phyloP scores from a whole-genome alignment of 1,284 basidiomycete species.

The Acaromyces ingoldii region DNA sequence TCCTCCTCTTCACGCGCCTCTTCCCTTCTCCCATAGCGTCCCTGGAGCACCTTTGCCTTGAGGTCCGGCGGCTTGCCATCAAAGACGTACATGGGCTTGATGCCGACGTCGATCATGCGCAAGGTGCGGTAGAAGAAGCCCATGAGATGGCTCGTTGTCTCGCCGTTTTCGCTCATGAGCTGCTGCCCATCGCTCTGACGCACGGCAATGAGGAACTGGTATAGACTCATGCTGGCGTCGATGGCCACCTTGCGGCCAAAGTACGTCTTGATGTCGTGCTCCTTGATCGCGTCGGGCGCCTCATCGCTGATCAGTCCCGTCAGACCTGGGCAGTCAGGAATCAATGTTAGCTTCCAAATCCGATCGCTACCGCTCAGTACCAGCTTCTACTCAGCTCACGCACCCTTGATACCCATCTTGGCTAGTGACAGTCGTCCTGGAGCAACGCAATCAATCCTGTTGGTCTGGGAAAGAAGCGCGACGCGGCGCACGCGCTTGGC shows the following conservation, averaged over 20 bases:
- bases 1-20: constrained; percentile 91
- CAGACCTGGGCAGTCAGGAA: too few relatives aligned
- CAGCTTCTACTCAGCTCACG: too few relatives aligned
- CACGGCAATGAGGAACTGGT: constrained; percentile 94
- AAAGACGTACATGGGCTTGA: constrained; percentile 97
- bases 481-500: too few relatives aligned
- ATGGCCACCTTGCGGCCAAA: constrained; percentile 95
- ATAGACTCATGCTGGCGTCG: constrained; percentile 61
- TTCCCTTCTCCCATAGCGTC: constrained; percentile 83
- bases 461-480: too few relatives aligned
- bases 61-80: constrained; percentile 97
- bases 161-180: constrained; percentile 91
- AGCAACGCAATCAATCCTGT: too few relatives aligned
- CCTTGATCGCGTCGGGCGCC: constrained; percentile 78
- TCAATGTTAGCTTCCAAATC: too few relatives aligned
- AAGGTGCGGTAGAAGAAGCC: constrained; percentile 83
- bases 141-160: constrained; percentile 88
- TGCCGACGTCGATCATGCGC: constrained; percentile 96
- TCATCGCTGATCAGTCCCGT: constrained; percentile 79
- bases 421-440: too few relatives aligned
- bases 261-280: constrained; percentile 86
- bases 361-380: too few relatives aligned
- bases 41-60: constrained; percentile 91
- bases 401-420: constrained; percentile 18
- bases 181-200: constrained; percentile 93